Base-by-base conservation (phyloP, 345 rosid species). In the Euphorbia lathyris region DNA sequence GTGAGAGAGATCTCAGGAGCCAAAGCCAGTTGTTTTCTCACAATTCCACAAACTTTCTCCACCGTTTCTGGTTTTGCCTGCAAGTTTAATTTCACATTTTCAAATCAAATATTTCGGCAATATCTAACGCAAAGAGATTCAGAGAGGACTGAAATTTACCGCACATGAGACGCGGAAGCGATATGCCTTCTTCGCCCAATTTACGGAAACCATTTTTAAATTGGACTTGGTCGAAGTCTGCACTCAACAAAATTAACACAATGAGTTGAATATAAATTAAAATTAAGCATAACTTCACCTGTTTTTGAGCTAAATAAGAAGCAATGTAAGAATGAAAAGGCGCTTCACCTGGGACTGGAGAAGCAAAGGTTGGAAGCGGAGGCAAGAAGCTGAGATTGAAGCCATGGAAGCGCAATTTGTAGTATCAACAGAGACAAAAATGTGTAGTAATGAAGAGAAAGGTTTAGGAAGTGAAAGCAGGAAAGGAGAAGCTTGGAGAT, bases 21-120 rank as follows among this genome's bases (percentile, higher is more conserved):
- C 43, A 77, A 50, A 45, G 72, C 73, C 69, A 77, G 25, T 22
- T 77, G 80, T 58, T 67, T 72, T 48, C 69, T 72, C 36, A 72
- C 80, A 30, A 76, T 72, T 4, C 56, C 66, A 26, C 68, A 67
- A 27, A 77, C 80, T 77, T 67, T 77, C 13, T 77, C 48, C 34
- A 72, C 76, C 0, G 70, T 77, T 69, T 45, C 76, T n/a, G 72
- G 76, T 70, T 77, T 77, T 55, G 80, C 80, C 80, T 77, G 64
- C 9, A 51, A 19, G 45, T 43, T 23, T 40, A 34, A 45, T 5
- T 22, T 7, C 4, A 14, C 3, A 29, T 9, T 42, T 20, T 17
- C 40, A 68, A 40, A 40, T 56, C 11, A 11, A 16, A 30, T 30
- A 32, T 57, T 7, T 43, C 34, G 20, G 42, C 16, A n/a, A 22